Base-by-base conservation (phyloP, 176 grass and related monocot species). In the Dactylis glomerata region DNA sequence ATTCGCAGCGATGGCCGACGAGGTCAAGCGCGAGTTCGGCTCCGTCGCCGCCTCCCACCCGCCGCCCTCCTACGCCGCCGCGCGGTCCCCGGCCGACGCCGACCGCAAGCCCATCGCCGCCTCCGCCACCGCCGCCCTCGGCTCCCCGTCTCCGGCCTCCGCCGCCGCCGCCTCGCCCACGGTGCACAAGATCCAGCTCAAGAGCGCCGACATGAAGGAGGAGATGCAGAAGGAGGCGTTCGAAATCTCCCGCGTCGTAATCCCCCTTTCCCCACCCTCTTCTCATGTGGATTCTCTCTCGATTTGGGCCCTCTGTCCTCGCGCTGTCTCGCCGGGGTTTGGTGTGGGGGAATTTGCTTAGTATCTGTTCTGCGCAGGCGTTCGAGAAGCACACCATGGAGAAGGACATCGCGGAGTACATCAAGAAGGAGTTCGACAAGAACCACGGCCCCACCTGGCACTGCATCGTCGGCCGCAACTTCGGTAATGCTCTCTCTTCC, bases 361-460 rank as follows among this genome's bases (percentile, higher is more conserved):
- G 8, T 44, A 1, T 50, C 26, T 17, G 66, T 38, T 22, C 24
- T 19, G 28, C 10, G 0, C 63, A 99, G 96, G 93, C 93, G 66
- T 99, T 96, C 80, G 96, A 96, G 76, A 91, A 96, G 90, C 65
- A 94, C 72, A 55, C 72, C 54, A 89, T 99, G 89, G 96, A 96
- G 89, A 99, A 99, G 91, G 96, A 96, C 75, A 91, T 99, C 75
- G 96, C 96, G 12, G 96, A 99, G 86, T 96, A 96, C 90, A 99
- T 99, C 78, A 99, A 99, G 82, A 99, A 99, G 93, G 96, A 99
- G 88, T 99, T 99, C 87, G 96, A 99, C 86, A 92, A 90, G 78
- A 93, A 92, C 74, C 90, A 99, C 78, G 96, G 93, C 20, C 91
- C 92, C 14, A 96, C 93, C 33, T 99, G 96, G 96, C 96, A 99